These are phyloP conservation scores for Diaporthe vaccinii DNA, from an alignment of 2,329 filamentous ascomycete species.

Conservation along the genomic window DNA sequence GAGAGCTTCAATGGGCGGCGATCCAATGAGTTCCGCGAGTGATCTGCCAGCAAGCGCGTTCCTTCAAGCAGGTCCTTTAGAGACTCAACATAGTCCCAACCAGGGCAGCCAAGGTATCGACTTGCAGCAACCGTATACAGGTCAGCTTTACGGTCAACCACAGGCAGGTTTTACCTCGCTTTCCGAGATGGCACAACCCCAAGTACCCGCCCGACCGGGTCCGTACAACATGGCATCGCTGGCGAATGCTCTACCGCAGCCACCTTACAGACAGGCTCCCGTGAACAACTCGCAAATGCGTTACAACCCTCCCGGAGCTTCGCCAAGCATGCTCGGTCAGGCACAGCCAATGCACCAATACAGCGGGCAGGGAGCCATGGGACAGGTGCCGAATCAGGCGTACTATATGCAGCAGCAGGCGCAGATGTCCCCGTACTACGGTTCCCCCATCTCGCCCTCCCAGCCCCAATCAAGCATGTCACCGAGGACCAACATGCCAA, in stretches of 20 bases:
- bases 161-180: slow-evolving; percentile 59
- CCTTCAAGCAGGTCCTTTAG: slow-evolving; percentile 44
- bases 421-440: slow-evolving; percentile 61
- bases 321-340: slow-evolving; percentile 55
- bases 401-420: slow-evolving; percentile 63
- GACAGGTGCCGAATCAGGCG: slow-evolving; percentile 55
- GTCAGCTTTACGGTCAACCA: slow-evolving; percentile 50
- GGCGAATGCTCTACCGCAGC: slow-evolving; percentile 58
- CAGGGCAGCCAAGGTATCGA: slow-evolving; percentile 44
- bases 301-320: slow-evolving; percentile 49
- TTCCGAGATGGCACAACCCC: slow-evolving; percentile 56
- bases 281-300: slow-evolving; percentile 53
- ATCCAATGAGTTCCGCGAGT: slow-evolving; percentile 46
- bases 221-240: slow-evolving; percentile 64
- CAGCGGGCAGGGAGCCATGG: slow-evolving; percentile 53
- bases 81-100: slow-evolving; percentile 44
- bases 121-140: slow-evolving; percentile 45
- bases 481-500: slow-evolving; percentile 55
- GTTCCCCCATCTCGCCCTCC: slow-evolving; percentile 54
- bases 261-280: slow-evolving; percentile 55
- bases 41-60: slow-evolving; percentile 46
- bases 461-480: slow-evolving; percentile 52
- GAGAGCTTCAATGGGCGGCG: slow-evolving; percentile 45
- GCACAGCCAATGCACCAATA: slow-evolving; percentile 55
- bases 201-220: slow-evolving; percentile 49